Conservation (phyloP, 495 filamentous ascomycete genomes). For the Haplographium delicatum region DNA sequence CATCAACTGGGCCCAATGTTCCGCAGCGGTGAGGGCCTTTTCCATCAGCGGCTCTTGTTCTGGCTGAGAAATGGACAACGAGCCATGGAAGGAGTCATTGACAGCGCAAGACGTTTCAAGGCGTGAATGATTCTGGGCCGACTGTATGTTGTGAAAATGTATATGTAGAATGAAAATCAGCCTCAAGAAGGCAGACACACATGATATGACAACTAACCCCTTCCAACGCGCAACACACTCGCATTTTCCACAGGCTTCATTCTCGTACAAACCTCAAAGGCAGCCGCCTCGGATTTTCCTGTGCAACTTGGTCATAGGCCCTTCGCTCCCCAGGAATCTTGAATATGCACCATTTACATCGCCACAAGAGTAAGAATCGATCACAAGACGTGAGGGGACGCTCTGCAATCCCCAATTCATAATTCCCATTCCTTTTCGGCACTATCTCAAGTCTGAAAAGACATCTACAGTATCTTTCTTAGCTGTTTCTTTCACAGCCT, state of each 20-base stretch:
- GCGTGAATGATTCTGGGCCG: background rate
- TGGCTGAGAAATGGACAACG: background rate
- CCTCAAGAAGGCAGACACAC: slow-evolving; percentile 11
- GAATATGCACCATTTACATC: slow-evolving; percentile 8
- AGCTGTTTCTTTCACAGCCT: too few species aligned
- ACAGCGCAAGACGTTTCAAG: slow-evolving; percentile 11
- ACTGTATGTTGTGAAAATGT: background rate
- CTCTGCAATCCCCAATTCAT: too few species aligned
- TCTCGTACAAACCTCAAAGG: background rate
- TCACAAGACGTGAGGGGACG: slow-evolving; percentile 9
- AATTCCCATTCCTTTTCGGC: too few species aligned
- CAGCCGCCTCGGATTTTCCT: background rate
- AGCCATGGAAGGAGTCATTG: slow-evolving; percentile 7
- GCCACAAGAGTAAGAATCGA: background rate
- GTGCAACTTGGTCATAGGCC: slow-evolving; percentile 3
- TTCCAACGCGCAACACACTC: background rate
- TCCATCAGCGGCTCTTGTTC: background rate
- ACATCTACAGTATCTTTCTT: too few species aligned
- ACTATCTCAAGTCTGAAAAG: background rate
- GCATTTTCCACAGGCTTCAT: background rate
- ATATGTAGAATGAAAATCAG: slow-evolving; percentile 18
- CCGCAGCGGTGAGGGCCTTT: slow-evolving; percentile 4
- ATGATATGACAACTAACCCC: slow-evolving; percentile 7
- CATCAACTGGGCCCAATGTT: background rate
- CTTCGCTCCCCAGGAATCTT: background rate